Base-by-base conservation (phyloP, 2,329 filamentous ascomycete species). In the Didymella segeticola region DNA sequence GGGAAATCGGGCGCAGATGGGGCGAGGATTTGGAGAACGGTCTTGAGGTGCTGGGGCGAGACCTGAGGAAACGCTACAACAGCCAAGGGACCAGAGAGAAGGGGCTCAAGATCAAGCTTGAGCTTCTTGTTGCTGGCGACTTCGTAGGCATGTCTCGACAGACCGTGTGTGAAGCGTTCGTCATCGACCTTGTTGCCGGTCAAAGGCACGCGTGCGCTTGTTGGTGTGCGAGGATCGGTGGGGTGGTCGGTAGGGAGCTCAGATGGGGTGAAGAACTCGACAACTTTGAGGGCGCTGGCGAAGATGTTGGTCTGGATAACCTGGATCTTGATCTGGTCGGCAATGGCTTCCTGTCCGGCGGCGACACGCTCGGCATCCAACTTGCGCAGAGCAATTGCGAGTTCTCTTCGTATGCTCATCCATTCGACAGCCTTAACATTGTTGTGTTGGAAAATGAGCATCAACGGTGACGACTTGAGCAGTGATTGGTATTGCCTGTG, bases 281-380 rank as follows among this genome's bases (percentile, higher is more conserved):
- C 87, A 45, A 98, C 85, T 62, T 89, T 88, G 57, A 98, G 79
- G 1, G 93, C 93, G 15, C 90, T 86, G 62, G 88, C 87, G 72
- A 99, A 91, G 70, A 99, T 96, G 69, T 90, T 89, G 12, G 91
- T 95, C 70, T 95, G 89, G 50, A 99, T 80, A 22, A 96, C 90
- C 73, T 96, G 89, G 22, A 98, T 73, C 75, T 90, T 88, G 62
- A 95, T 82, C 31, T 80, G 78, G 1, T 83, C 77, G n/a, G 83
- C 81, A 27, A 91, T 71, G 17, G 74, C 68, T 15, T 76, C 67
- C 27, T 72, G 64, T 17, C 75, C 77, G 9, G 79, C 77, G 85
- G 53, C 90, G 78, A 69, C 88, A 86, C 78, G 86, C 86, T 78
- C 88, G 79, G 67, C 88, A 79, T 93, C 90, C 3, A 88, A 80